These are phyloP conservation scores for Nemania sp. DNA, from an alignment of 2,329 filamentous ascomycete species.

Conservation along the genomic window DNA sequence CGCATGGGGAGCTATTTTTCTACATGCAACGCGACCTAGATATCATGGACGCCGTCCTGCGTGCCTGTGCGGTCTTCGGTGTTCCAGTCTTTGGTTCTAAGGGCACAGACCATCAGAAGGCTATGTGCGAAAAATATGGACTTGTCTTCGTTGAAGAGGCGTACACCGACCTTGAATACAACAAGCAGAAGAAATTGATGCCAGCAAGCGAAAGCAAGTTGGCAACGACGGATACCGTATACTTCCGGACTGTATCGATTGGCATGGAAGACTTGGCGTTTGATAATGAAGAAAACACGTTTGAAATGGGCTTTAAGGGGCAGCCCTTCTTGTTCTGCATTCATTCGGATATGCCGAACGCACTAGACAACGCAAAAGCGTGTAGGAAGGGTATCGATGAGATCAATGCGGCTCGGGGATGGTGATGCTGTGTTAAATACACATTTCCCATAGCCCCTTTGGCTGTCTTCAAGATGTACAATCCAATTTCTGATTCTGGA, in stretches of 20 bases:
- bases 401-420: conserved; percentile 13
- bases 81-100: conserved; percentile 25
- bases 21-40: conserved; percentile 26
- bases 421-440: conserved; percentile 30
- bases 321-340: conserved; percentile 24
- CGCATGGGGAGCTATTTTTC: conserved; percentile 22
- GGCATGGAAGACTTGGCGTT: conserved; percentile 11
- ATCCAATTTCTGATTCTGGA: no score
- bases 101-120: conserved; percentile 22
- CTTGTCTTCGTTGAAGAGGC: conserved; percentile 24
- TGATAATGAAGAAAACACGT: conserved; percentile 15
- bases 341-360: conserved; percentile 22
- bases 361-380: conserved; percentile 17
- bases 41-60: conserved; percentile 25
- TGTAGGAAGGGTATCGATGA: conserved; percentile 15
- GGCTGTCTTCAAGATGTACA: no score
- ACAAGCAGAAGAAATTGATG: conserved; percentile 23
- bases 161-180: conserved; percentile 23
- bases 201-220: conserved; percentile 18
- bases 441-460: not conserved
- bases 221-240: conserved; percentile 13
- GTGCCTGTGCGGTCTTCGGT: conserved; percentile 18
- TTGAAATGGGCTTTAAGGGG: conserved; percentile 14
- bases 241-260: conserved; percentile 20
- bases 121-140: conserved; percentile 24